phyloP scores from a whole-genome alignment of 768 basidiomycete species.

The Xerocomellus amylosporus region DNA sequence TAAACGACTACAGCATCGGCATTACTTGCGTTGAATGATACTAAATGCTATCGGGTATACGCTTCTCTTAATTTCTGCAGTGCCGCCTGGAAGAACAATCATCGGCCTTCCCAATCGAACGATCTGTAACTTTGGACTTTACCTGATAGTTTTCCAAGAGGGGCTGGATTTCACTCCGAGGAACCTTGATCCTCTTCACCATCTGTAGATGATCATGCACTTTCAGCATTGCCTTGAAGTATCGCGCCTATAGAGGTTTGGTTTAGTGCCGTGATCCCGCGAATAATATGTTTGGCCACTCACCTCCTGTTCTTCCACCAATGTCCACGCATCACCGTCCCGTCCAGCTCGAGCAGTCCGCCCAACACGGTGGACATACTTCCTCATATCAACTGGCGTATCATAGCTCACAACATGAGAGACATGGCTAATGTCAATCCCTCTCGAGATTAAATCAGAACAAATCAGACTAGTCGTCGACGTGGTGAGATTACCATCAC shows the following conservation, averaged over 20 bases:
- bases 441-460: slow-evolving; percentile 93
- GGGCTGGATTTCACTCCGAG: slow-evolving; percentile 55
- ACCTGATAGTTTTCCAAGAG: slow-evolving; percentile 70
- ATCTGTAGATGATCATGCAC: slow-evolving; percentile 65
- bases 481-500: slow-evolving; percentile 1
- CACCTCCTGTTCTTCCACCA: slow-evolving; percentile 94
- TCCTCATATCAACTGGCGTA: slow-evolving; percentile 93
- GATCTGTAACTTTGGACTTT: slow-evolving; percentile 8
- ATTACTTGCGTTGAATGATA: neutral
- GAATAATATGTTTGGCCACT: slow-evolving; percentile 6
- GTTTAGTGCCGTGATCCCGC: neutral
- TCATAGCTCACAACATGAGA: slow-evolving; percentile 95
- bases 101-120: slow-evolving; percentile 2
- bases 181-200: slow-evolving; percentile 66
- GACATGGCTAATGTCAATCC: slow-evolving; percentile 91
- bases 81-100: slow-evolving; percentile 23
- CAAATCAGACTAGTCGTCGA: slow-evolving; percentile 73
- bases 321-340: slow-evolving; percentile 85
- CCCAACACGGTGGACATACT: slow-evolving; percentile 97
- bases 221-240: slow-evolving; percentile 83
- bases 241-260: slow-evolving; percentile 56
- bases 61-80: slow-evolving; percentile 28
- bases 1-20: neutral
- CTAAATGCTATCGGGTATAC: slow-evolving; percentile 19
- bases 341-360: slow-evolving; percentile 93